A percentile compares a stretch with the other conserved stretches of the same genome.
Conservation (phyloP, 805 yeast genomes). For the Starmerella sirachaensis region DNA sequence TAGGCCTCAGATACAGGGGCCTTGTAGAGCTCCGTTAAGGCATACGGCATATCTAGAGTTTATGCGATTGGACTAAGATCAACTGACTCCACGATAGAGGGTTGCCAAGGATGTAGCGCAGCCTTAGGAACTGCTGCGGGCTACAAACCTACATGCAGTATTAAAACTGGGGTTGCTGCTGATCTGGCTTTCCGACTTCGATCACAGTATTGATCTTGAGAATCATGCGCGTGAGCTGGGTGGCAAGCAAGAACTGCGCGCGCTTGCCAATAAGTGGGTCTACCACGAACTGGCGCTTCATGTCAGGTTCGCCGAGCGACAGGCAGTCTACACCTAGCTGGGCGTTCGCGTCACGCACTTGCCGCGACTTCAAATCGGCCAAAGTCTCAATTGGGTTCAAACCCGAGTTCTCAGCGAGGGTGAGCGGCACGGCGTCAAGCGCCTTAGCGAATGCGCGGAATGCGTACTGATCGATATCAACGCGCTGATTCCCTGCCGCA, state of each 20-base stretch:
- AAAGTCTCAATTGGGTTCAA: constrained; percentile 85
- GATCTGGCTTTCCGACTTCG: constrained; percentile 52
- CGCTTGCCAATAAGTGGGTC: constrained; percentile 96
- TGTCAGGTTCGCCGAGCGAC: constrained; percentile 76
- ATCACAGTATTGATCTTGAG: constrained; percentile 94
- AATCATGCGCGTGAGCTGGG: constrained; percentile 96
- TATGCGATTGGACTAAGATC: no score
- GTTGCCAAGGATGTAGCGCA: no score
- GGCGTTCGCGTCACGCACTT: constrained; percentile 58
- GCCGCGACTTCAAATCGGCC: constrained; percentile 71
- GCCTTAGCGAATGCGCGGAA: constrained; percentile 91
- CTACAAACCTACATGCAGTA: no score
- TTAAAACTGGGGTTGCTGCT: constrained; percentile 1
- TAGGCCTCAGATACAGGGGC: no score
- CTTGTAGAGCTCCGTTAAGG: no score
- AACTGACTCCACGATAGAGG: no score
- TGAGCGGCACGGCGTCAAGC: constrained; percentile 82
- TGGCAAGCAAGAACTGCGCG: constrained; percentile 88
- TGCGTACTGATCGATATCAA: constrained; percentile 95
- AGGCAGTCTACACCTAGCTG: constrained; percentile 88
- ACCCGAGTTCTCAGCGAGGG: constrained; percentile 95
- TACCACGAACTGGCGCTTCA: constrained; percentile 87
- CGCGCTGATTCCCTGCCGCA: constrained; percentile 82
- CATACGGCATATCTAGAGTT: no score
- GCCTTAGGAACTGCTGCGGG: no score